Conservation (phyloP, 2,329 filamentous ascomycete species). For the Aspergillus phoenicis region DNA sequence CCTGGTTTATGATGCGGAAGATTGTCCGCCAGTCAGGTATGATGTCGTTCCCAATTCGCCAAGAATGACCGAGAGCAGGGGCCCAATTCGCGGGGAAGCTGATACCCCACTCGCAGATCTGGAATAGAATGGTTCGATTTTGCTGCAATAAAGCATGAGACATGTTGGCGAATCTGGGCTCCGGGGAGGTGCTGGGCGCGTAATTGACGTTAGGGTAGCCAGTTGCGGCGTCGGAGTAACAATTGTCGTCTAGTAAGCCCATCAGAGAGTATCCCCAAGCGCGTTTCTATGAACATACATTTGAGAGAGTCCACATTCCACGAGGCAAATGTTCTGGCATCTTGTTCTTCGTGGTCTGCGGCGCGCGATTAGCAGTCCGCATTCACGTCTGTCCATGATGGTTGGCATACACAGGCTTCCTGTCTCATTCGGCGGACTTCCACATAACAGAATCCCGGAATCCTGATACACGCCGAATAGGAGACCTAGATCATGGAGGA, state of each 20-base stretch:
- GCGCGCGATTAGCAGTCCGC: neutral
- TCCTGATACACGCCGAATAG: conserved; percentile 51
- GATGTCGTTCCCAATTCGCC: conserved; percentile 59
- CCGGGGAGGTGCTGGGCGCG: conserved; percentile 43
- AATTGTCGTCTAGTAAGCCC: conserved; percentile 50
- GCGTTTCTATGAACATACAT: conserved; percentile 35
- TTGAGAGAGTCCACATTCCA: conserved; percentile 54
- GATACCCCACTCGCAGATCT: conserved; percentile 58
- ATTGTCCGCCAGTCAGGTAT: conserved; percentile 55
- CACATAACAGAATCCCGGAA: conserved; percentile 47
- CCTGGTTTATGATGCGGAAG: conserved; percentile 57
- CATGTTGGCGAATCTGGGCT: conserved; percentile 52
- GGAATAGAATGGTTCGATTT: conserved; percentile 51
- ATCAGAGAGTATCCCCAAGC: neutral
- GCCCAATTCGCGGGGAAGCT: conserved; percentile 55
- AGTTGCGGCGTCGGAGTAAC: conserved; percentile 47
- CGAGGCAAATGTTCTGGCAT: conserved; percentile 39
- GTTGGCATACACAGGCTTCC: conserved; percentile 41
- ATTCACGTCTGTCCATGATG: neutral
- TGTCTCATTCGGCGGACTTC: conserved; percentile 30
- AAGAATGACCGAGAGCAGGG: conserved; percentile 50
- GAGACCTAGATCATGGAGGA: conserved; percentile 44
- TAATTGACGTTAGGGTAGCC: conserved; percentile 47
- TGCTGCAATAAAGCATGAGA: conserved; percentile 44
- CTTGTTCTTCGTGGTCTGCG: conserved; percentile 48